Base-by-base conservation (phyloP, 257 asterid genomes). In the Buddleja alternifolia region DNA sequence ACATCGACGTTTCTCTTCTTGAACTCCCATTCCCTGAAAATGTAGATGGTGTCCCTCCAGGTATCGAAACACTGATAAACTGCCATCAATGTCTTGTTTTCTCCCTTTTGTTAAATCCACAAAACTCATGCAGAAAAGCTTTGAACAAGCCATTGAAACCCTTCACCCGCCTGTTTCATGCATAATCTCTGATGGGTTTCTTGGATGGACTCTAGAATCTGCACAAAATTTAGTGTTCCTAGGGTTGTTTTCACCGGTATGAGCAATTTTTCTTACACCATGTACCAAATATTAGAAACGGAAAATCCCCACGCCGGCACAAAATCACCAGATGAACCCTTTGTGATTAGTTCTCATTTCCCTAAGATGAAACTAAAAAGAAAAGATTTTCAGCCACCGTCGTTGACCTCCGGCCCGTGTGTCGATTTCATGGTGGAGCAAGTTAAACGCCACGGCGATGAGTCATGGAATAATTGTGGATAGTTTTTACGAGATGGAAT, bases 21-120 rank as follows among this genome's bases (percentile, higher is more conserved):
- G 91, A 80, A 10, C 80, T 91, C 75, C 87, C 88, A 0, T 91
- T 91, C 76, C 95, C 96, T 0, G 73, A 75, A n/a, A 66, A 67
- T 64, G 65, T 75, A 14, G 67, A 69, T 0, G 90, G 77, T 25
- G 68, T 91, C 56, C 95, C 97, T 4, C 78, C 79, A 0, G 90
- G 90, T 0, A 82, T 89, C 0, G 96, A 91, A 91, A 73, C 83
- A 87, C 96, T 0, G 82, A 91, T 12, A 56, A 77, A 0, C 69
- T 89, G 16, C 86, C 89, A 4, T 82, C 86, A 36, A 74, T 76
- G 64, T 54, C 78, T 0, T 57, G n/a, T 17, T 81, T 86, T 47
- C 0, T 47, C 23, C 73, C 71, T 6, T 89, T 91, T 29, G 81
- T 64, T 0, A 23, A 9, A 1, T 77, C 93, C 50, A 82, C 84